Base-by-base conservation (phyloP, 192 early-diverging fungal genomes). In the Coemansia erecta region DNA sequence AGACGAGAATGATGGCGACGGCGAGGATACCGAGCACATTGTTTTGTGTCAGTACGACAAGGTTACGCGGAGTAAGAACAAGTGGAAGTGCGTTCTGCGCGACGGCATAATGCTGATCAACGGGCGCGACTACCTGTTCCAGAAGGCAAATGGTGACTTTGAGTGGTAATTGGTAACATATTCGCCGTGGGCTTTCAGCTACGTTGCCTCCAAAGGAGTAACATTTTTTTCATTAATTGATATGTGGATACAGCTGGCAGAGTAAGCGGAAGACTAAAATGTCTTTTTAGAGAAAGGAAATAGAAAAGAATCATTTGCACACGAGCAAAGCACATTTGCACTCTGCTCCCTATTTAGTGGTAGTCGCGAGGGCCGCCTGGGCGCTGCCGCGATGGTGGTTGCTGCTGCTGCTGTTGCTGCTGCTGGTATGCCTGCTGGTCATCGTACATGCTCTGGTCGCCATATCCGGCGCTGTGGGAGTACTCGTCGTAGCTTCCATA, bases 51-150 rank as follows among this genome's bases (percentile, higher is more conserved):
- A 89, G 63, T 89, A 90, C 68, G 89, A 89, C 43, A 90, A 90
- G 66, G 89, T 98, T 26, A 90, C 87, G 13, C 84, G 95, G 43
- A 94, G 92, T 55, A 99, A 97, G 79, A 99, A 95, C 83, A 97
- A 95, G 80, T 99, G 97, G 97, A 97, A 97, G 85, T 97, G 93
- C 67, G 85, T 92, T 6, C 81, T 99, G 47, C 92, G 92, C 74
- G 97, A 99, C 65, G 97, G 97, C 14, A 95, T 99, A 66, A 89
- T 96, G 82, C 74, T 93, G 61, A 86, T 96, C 52, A 94, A 98
- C 62, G 97, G 97, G 31, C 87, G 86, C 52, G 97, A 99, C 66
- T 97, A 94, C 64, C 70, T 97, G 40, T 99, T 99, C 83, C 87
- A 92, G 64, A 90, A 89, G 74, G 92, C 91, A 7, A 97, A 86